Evolutionary conservation across 768 basidiomycete species (phyloP), one percentile per base, ranked within the genome.

Genomic region (Amylocystis lapponica): DNA sequence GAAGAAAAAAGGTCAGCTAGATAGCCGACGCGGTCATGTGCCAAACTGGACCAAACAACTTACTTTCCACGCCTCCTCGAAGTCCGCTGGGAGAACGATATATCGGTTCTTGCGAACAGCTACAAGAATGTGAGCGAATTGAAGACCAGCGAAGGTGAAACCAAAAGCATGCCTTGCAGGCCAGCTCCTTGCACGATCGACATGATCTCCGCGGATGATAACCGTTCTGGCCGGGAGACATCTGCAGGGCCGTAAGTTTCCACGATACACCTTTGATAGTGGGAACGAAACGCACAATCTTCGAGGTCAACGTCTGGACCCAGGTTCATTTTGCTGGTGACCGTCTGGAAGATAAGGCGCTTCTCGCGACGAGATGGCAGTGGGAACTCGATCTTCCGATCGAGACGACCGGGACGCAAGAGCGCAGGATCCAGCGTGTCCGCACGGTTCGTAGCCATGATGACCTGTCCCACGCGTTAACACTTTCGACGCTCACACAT

Each of bases 51-150:
- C 59, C 71, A 81, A 83, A 80, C 51, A 75, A 78, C 88, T 58
- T 53, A 95, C 93, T 77, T 97, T 98, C 94, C 94, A 99, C 60
- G 93, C 93, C 65, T 98, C 95, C 62, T 99, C 96, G 57, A 99
- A 98, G 75, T 99, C 96, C 12, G 86, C 79, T 0, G 96, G 95
- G 17, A 98, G 71, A 59, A 99, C 94, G 35, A 99, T 80, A 68
- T 99, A 99, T 58, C 95, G 86, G 65, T 98, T 97, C 71, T 97
- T 97, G 46, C 95, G 84, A 13, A 98, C 95, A 52, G 94, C 94
- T 93, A 52, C 38, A 45, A 36, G 19, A 5, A 10, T 10, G 9
- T 36, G 14, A 25, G 17, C n/a, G 14, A 8, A 7, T 20, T 25
- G 2, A 6, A 25, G 4, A 31, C 8, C 2, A 20, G 23, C 13